Evolutionary conservation across 1,284 basidiomycete genomes (phyloP), one percentile per base, ranked within the genome.

Genomic region (Pseudozyma sp.): DNA sequence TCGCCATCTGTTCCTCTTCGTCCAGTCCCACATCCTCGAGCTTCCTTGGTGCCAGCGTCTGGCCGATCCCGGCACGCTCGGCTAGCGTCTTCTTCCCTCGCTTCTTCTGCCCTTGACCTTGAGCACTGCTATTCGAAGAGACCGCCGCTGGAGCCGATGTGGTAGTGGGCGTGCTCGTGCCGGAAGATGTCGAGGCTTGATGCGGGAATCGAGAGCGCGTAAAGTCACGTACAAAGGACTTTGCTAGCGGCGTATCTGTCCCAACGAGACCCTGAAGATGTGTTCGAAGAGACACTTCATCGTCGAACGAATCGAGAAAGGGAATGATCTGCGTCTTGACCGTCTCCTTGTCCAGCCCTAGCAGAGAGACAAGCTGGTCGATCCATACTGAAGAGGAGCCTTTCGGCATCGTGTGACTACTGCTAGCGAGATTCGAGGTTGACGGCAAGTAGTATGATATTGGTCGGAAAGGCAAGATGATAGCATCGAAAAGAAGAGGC

Each of bases 291-390:
- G 65, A 59, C 0, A 45, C 43, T 42, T 64, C 59, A 31, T 59
- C 51, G 47, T 72, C 73, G 45, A 72, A 72, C n/a, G 73, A 71
- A 43, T 72, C 69, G 57, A 76, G 73, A 39, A 72, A 76, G 7
- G 73, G 73, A 0, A 76, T n/a, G 36, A 72, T 65, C 57, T 76
- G 73, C 11, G 65, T 54, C n/a, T 49, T 52, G 43, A 72, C 57
- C 1, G 73, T 69, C 47, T 76, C 73, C 36, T 59, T 76, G 43
- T 76, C 73, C 1, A 76, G 51, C 1, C 68, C 72, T 14, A 76
- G 54, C 35, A 76, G 64, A 16, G 59, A 56, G 5, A 70, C 64
- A 18, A 76, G 72, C 54, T 76, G 72, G 14, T 76, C 72, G 42
- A 52, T 70, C 72, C 72, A 76, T 38, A 60, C 50, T 11, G 60